Evolutionary conservation across 352 stramenopile species (phyloP).

Genomic region (Phytopythium cucurbitacearum): DNA sequence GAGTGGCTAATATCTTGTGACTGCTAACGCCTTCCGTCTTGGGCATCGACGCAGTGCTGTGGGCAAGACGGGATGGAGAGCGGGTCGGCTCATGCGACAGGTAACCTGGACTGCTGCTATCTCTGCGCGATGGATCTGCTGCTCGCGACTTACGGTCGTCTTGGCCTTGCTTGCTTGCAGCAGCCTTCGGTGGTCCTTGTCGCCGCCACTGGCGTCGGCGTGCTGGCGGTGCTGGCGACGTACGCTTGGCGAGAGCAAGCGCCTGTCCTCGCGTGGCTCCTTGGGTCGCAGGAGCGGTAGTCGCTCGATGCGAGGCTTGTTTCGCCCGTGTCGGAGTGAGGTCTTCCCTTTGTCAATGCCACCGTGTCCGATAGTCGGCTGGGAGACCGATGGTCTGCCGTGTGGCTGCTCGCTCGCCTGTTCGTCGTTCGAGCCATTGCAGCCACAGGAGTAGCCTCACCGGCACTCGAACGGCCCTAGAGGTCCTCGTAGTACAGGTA

Average conservation of each 20-base stretch:
- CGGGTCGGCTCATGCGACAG: no score
- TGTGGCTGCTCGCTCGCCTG: no score
- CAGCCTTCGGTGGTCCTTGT: conserved; percentile 24
- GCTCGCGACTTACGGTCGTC: background rate
- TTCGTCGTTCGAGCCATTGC: no score
- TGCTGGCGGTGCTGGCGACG: conserved; percentile 24
- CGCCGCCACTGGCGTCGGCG: conserved; percentile 17
- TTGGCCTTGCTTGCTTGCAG: conserved; percentile 1
- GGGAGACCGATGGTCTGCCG: no score
- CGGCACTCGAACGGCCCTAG: conserved; percentile 7
- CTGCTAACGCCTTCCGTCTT: background rate
- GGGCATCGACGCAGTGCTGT: conserved; percentile 6
- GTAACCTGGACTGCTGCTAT: no score
- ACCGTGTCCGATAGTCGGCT: no score
- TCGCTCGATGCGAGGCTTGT: no score
- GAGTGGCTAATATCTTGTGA: no score
- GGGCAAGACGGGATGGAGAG: conserved; percentile 2
- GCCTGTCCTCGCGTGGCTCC: conserved; percentile 10
- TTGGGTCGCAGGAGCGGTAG: conserved; percentile 5
- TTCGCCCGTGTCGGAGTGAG: no score
- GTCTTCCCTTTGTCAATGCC: no score
- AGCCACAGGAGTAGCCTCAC: no score
- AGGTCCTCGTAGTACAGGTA: conserved; percentile 87
- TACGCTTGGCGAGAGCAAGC: conserved; percentile 30
- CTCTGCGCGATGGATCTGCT: no score